Conservation (phyloP, 1,139 yeast species). For the Candida mesenterica region DNA sequence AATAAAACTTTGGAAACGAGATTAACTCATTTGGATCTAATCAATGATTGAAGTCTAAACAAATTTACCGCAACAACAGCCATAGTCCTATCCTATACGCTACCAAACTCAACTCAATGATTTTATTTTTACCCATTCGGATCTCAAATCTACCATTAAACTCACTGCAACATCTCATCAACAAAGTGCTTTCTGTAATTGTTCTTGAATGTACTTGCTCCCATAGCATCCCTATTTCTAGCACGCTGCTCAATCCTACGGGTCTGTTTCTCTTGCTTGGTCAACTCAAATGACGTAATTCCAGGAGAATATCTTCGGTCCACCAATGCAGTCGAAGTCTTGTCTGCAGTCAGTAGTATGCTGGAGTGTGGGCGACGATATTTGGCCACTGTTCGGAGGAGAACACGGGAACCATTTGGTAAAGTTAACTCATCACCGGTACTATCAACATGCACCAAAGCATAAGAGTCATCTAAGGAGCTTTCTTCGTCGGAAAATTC, state of each 20-base stretch:
- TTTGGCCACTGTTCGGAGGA: constrained; percentile 48
- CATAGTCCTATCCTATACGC: too few species aligned
- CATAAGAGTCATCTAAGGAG: constrained; percentile 23
- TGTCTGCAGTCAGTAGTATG: constrained; percentile 28
- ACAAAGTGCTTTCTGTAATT: constrained; percentile 1
- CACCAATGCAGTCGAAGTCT: constrained; percentile 36
- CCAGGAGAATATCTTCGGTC: constrained; percentile 46
- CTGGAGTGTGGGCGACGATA: constrained; percentile 27
- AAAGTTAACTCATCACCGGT: constrained; percentile 42
- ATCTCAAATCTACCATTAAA: too few species aligned
- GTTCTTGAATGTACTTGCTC: constrained; percentile 1
- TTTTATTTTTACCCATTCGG: too few species aligned
- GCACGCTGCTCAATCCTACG: constrained; percentile 23
- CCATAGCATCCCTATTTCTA: constrained; percentile 1
- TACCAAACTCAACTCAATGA: too few species aligned
- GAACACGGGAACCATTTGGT: constrained; percentile 50
- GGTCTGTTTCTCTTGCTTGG: constrained; percentile 36
- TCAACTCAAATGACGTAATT: constrained; percentile 26
- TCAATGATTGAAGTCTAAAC: too few species aligned
- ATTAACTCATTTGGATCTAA: too few species aligned
- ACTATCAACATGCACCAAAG: constrained; percentile 36
- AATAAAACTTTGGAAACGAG: too few species aligned
- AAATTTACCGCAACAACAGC: too few species aligned
- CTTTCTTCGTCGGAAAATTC: constrained; percentile 20
- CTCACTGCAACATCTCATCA: constrained; percentile 3